Evolutionary conservation across 306 rosid species (phyloP).

Genomic region (Canavalia ensiformis): DNA sequence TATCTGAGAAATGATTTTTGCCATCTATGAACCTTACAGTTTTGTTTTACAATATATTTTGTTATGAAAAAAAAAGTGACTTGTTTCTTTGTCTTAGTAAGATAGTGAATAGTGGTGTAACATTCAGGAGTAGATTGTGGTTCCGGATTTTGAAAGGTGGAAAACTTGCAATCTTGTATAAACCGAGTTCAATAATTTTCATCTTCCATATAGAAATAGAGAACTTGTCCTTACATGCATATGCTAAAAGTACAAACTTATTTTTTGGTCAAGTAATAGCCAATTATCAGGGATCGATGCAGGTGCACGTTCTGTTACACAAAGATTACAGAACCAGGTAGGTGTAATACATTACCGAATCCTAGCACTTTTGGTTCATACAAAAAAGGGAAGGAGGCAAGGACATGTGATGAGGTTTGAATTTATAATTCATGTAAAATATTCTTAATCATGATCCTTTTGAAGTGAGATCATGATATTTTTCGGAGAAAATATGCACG

Average conservation of each 20-base stretch:
- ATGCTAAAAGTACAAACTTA: neutral
- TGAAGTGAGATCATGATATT: no score
- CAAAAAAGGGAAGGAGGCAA: neutral
- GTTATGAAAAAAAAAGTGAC: neutral
- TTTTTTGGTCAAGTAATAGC: no score
- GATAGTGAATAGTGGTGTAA: slow-evolving; percentile 25
- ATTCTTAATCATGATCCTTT: no score
- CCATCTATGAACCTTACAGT: slow-evolving; percentile 25
- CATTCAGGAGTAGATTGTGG: neutral
- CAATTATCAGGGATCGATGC: no score
- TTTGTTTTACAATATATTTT: slow-evolving; percentile 16
- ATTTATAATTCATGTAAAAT: no score
- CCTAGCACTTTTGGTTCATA: no score
- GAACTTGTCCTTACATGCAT: neutral
- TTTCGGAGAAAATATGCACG: no score
- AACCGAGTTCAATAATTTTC: neutral
- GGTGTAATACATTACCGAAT: no score
- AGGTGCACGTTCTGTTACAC: no score
- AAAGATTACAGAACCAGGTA: no score
- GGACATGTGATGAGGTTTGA: no score
- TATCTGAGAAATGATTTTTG: slow-evolving; percentile 36
- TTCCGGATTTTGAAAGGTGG: slow-evolving; percentile 1
- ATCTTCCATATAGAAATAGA: neutral
- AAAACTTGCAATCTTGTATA: neutral
- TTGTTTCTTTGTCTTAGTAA: slow-evolving; percentile 16